Percentiles rank a stretch among this genome's conserved stretches.
Conservation (phyloP, 2,329 filamentous ascomycete species). For the Stemphylium beticola region DNA sequence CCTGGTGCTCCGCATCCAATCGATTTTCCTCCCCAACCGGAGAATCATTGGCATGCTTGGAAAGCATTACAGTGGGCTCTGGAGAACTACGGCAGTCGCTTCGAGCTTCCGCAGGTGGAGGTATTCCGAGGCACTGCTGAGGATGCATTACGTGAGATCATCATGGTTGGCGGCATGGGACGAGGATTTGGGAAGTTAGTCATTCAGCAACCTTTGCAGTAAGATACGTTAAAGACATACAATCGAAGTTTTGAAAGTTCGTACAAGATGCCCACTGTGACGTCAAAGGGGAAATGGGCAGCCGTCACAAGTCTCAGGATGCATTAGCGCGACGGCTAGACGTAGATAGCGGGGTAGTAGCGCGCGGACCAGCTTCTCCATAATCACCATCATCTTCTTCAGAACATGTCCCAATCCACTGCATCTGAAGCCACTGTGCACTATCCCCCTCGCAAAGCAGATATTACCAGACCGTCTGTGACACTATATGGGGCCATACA, state of each 20-base stretch:
- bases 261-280: too few relatives aligned
- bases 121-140: conserved; percentile 1
- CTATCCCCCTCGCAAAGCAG: conserved; percentile 27
- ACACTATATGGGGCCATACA: conserved; percentile 66
- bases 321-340: neutral
- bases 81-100: conserved; percentile 7
- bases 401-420: conserved; percentile 17
- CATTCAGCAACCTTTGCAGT: too few relatives aligned
- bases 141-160: too few relatives aligned
- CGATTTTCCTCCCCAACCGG: too few relatives aligned
- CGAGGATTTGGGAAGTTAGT: too few relatives aligned
- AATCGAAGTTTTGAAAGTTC: too few relatives aligned
- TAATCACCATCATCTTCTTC: neutral
- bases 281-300: too few relatives aligned
- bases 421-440: conserved; percentile 24
- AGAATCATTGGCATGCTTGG: too few relatives aligned
- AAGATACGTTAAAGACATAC: too few relatives aligned
- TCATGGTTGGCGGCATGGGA: too few relatives aligned
- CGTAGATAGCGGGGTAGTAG: neutral
- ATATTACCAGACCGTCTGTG: conserved; percentile 46
- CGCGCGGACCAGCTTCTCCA: neutral
- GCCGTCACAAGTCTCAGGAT: too few relatives aligned
- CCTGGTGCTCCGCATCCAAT: too few relatives aligned
- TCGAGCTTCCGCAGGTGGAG: conserved; percentile 2
- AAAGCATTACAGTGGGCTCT: conserved; percentile 5